Percentiles rank a stretch among this genome's conserved stretches.
Conservation (phyloP, 2,329 filamentous ascomycete genomes). For the Corynespora cassiicola region DNA sequence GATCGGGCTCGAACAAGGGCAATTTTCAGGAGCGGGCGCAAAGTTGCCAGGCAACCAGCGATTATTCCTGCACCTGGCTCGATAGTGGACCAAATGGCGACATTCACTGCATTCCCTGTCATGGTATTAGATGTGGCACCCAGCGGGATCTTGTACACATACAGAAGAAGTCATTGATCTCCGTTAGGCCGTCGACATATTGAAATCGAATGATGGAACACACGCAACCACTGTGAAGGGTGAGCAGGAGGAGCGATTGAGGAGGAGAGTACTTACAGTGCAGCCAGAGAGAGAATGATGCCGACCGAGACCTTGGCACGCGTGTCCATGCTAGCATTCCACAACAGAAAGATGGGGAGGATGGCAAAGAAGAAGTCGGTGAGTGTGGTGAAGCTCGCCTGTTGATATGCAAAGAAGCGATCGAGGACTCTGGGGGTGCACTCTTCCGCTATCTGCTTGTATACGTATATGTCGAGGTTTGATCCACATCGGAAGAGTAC, state of each 20-base stretch:
- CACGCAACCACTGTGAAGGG: constrained; percentile 55
- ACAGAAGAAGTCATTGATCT: constrained; percentile 54
- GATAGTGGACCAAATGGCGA: constrained; percentile 50
- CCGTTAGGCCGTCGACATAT: constrained; percentile 49
- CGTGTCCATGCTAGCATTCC: constrained; percentile 61
- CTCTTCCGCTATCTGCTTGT: constrained; percentile 40
- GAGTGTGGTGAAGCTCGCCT: constrained; percentile 35
- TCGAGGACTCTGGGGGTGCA: constrained; percentile 56
- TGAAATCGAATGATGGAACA: constrained; percentile 60
- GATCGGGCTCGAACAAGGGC: constrained; percentile 10
- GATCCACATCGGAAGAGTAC: constrained; percentile 58
- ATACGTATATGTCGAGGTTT: constrained; percentile 32
- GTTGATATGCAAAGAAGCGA: constrained; percentile 58
- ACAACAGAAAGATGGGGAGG: constrained; percentile 57
- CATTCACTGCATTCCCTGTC: constrained; percentile 51
- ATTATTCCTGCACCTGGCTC: constrained; percentile 49
- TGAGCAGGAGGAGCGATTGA: constrained; percentile 13
- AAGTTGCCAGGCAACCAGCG: constrained; percentile 58
- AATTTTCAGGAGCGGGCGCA: constrained; percentile 54
- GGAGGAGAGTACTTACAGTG: constrained; percentile 26
- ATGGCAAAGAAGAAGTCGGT: constrained; percentile 39
- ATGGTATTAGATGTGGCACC: constrained; percentile 2
- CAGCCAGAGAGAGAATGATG: constrained; percentile 58
- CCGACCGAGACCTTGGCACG: constrained; percentile 61
- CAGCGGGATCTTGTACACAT: constrained; percentile 11